Conservation (phyloP, 768 basidiomycete genomes). For the Pholiota conissans region DNA sequence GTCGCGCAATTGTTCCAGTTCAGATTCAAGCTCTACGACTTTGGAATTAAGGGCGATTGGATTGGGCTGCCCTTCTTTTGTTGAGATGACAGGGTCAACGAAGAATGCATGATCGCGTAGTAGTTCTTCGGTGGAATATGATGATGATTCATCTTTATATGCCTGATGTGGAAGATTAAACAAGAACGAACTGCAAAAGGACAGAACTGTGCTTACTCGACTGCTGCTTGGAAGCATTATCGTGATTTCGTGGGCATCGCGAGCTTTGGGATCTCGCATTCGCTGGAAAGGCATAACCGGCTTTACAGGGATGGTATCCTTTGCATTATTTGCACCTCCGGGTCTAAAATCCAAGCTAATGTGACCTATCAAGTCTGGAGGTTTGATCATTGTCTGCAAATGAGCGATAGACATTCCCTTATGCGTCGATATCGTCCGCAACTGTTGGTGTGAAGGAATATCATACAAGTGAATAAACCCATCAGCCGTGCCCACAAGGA, state of each 20-base stretch:
- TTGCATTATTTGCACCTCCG: constrained; percentile 39
- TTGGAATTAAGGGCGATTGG: constrained; percentile 49
- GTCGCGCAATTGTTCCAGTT: constrained; percentile 63
- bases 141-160: constrained; percentile 30
- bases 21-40: constrained; percentile 69
- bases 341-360: constrained; percentile 52
- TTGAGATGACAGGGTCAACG: constrained; percentile 41
- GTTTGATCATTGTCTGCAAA: constrained; percentile 79
- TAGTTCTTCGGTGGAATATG: constrained; percentile 56
- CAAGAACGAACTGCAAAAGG: constrained; percentile 1
- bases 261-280: constrained; percentile 62
- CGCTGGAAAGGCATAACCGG: constrained; percentile 73
- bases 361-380: constrained; percentile 85
- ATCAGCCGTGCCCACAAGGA: constrained; percentile 77
- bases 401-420: constrained; percentile 70
- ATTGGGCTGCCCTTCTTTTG: constrained; percentile 28
- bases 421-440: constrained; percentile 77
- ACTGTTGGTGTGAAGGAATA: constrained; percentile 84
- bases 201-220: constrained; percentile 32
- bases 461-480: constrained; percentile 83
- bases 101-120: constrained; percentile 69
- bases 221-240: constrained; percentile 54
- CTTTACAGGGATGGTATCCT: constrained; percentile 64
- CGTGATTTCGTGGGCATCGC: constrained; percentile 72
- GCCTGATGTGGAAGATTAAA: constrained; percentile 10